phyloP scores from a whole-genome alignment of 306 rosid genomes.

The Betula pendula region DNA sequence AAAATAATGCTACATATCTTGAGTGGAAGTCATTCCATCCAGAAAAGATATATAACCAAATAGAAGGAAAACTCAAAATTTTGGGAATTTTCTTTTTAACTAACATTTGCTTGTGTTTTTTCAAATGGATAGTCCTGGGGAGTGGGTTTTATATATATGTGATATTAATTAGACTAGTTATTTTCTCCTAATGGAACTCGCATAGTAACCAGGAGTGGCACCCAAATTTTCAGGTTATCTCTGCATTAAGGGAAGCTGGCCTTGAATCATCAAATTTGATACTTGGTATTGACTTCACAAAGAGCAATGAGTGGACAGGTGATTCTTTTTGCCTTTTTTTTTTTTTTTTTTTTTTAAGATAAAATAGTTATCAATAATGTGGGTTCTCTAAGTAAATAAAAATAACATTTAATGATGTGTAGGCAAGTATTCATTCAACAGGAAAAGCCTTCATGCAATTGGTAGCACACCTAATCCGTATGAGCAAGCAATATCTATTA shows the following conservation, averaged over 20 bases:
- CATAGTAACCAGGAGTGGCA: slow-evolving; percentile 10
- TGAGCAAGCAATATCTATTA: slow-evolving; percentile 91
- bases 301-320: slow-evolving; percentile 99
- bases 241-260: slow-evolving; percentile 90
- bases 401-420: slow-evolving; percentile 36
- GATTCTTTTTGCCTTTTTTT: slow-evolving; percentile 32
- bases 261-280: slow-evolving; percentile 93
- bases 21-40: not conserved
- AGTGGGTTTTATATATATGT: not conserved
- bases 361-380: not conserved
- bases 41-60: not conserved
- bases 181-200: not conserved
- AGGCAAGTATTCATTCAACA: slow-evolving; percentile 73
- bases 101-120: not conserved
- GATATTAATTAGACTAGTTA: not conserved
- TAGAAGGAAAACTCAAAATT: not conserved
- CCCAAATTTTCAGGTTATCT: slow-evolving; percentile 64
- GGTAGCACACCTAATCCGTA: slow-evolving; percentile 82
- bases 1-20: not conserved
- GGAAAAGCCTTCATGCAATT: slow-evolving; percentile 80
- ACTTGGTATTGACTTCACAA: slow-evolving; percentile 91
- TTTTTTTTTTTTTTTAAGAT: slow-evolving; percentile 16
- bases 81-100: not conserved
- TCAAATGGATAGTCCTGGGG: not conserved
- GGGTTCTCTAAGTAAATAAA: slow-evolving; percentile 4